These are phyloP conservation scores for Chytriomyces sp. DNA, from an alignment of 192 early-diverging fungal species.

Conservation along the genomic window DNA sequence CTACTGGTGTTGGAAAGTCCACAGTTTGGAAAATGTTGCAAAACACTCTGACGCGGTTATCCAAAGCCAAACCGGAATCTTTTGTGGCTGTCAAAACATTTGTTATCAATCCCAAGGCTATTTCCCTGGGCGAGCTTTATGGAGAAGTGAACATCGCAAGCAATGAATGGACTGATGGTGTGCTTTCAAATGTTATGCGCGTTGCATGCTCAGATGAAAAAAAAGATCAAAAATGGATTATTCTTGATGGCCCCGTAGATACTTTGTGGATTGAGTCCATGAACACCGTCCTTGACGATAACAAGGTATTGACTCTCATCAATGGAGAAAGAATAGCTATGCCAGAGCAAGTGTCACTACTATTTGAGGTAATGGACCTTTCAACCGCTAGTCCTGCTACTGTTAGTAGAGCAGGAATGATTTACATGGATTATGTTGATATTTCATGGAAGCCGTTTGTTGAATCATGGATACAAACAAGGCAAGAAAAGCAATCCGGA, in stretches of 20 bases:
- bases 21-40: constrained; percentile 59
- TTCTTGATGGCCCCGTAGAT: constrained; percentile 66
- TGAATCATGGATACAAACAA: constrained; percentile 50
- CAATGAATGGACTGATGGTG: constrained; percentile 65
- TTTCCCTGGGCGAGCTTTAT: constrained; percentile 60
- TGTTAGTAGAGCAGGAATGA: constrained; percentile 61
- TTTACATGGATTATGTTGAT: constrained; percentile 60
- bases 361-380: constrained; percentile 65
- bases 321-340: constrained; percentile 65
- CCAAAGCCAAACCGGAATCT: constrained; percentile 44
- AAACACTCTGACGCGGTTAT: constrained; percentile 41
- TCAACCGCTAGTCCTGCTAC: constrained; percentile 63
- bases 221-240: constrained; percentile 64
- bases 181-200: constrained; percentile 59
- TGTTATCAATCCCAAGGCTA: constrained; percentile 57
- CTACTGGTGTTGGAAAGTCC: constrained; percentile 58
- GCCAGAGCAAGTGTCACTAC: constrained; percentile 56
- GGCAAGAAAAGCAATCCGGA: constrained; percentile 42
- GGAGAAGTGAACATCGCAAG: constrained; percentile 58
- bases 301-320: constrained; percentile 62
- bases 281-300: constrained; percentile 66
- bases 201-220: constrained; percentile 55
- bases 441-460: constrained; percentile 58
- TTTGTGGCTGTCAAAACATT: constrained; percentile 51
- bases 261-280: constrained; percentile 68